Evolutionary conservation across 805 yeast genomes (phyloP).

Genomic region (Lipomyces chichibuensis): DNA sequence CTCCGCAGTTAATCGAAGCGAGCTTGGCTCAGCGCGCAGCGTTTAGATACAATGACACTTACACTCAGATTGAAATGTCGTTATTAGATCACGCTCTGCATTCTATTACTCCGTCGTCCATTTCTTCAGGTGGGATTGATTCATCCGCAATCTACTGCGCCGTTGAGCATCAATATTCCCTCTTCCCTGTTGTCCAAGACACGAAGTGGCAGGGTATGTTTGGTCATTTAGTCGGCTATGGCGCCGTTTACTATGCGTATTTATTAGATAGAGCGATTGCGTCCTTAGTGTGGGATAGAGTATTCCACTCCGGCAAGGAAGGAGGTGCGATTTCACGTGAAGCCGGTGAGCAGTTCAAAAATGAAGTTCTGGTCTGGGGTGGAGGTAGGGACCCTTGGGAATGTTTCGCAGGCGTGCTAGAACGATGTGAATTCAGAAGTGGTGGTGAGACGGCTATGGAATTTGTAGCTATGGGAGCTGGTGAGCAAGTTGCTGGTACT

Average conservation of each 20-base stretch:
- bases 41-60: constrained; percentile 71
- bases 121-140: constrained; percentile 49
- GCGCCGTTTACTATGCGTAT: constrained; percentile 91
- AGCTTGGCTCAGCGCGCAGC: constrained; percentile 57
- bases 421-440: constrained; percentile 57
- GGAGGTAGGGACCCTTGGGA: constrained; percentile 90
- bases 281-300: constrained; percentile 73
- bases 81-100: constrained; percentile 82
- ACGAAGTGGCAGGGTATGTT: constrained; percentile 93
- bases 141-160: constrained; percentile 66
- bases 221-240: constrained; percentile 91
- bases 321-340: constrained; percentile 68
- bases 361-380: constrained; percentile 84
- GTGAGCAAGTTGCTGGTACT: constrained; percentile 21
- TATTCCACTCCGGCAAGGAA: constrained; percentile 52
- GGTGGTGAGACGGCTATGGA: constrained; percentile 77
- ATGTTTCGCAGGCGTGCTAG: constrained; percentile 78
- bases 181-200: constrained; percentile 60
- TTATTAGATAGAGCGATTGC: constrained; percentile 92
- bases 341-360: constrained; percentile 76
- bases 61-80: constrained; percentile 88
- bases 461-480: constrained; percentile 24
- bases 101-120: constrained; percentile 42
- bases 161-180: constrained; percentile 59
- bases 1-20: constrained; percentile 53